These are phyloP conservation scores for Annulohypoxylon truncatum DNA, from an alignment of 2,329 filamentous ascomycete species.

Conservation along the genomic window DNA sequence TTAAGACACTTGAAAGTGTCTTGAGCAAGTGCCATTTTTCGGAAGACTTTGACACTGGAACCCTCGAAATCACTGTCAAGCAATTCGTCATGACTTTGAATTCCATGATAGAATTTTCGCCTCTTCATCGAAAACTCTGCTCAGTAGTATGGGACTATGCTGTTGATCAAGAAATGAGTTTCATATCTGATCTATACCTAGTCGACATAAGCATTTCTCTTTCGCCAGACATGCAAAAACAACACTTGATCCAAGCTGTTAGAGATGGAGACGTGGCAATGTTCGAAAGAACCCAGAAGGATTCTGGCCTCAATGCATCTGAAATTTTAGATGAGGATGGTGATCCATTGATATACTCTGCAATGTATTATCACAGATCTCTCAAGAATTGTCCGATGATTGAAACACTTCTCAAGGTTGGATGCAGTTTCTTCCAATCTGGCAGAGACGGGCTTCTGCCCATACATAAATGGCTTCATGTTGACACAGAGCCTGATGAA, in stretches of 20 bases:
- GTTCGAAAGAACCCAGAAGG: neutral
- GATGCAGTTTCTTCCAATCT: conserved; percentile 1
- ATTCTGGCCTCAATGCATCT: neutral
- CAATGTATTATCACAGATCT: too few relatives aligned
- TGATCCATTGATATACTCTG: neutral
- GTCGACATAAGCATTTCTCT: conserved; percentile 12
- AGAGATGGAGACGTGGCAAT: neutral
- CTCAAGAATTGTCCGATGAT: too few relatives aligned
- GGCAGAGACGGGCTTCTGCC: neutral
- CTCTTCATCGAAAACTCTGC: conserved; percentile 2
- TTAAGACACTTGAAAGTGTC: too few relatives aligned
- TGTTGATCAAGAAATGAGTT: neutral
- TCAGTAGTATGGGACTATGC: conserved; percentile 1
- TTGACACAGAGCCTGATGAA: too few relatives aligned
- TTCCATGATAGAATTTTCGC: neutral
- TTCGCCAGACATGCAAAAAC: neutral
- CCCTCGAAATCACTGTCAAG: too few relatives aligned
- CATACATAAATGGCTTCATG: neutral
- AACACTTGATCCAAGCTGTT: neutral
- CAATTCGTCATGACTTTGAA: conserved; percentile 4
- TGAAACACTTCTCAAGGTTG: neutral
- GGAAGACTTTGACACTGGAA: too few relatives aligned
- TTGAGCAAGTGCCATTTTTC: too few relatives aligned
- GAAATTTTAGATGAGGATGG: neutral
- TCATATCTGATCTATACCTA: neutral